Evolutionary conservation across 371 early-diverging fungal species (phyloP).

Genomic region (Saksenaea vasiformis): DNA sequence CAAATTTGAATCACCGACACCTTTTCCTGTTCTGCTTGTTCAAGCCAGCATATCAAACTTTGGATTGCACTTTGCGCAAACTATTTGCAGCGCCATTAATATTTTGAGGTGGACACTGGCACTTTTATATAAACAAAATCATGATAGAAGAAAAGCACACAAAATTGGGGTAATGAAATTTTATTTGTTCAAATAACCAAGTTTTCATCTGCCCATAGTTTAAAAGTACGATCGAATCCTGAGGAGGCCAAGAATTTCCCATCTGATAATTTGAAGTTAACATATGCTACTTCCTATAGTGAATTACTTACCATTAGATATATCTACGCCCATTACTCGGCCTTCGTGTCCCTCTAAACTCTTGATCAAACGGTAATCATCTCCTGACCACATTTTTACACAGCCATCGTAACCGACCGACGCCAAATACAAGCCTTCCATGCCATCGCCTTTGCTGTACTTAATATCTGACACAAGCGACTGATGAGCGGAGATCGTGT

Average conservation of each 20-base stretch:
- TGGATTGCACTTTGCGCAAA: too few relatives aligned
- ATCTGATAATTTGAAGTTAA: slow-evolving; percentile 44
- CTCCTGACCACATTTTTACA: slow-evolving; percentile 91
- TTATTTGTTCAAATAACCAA: slow-evolving; percentile 34
- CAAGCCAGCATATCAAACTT: too few relatives aligned
- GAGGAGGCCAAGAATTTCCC: slow-evolving; percentile 82
- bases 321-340: slow-evolving; percentile 89
- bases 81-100: too few relatives aligned
- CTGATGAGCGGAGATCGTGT: slow-evolving; percentile 92
- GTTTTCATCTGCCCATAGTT: slow-evolving; percentile 79
- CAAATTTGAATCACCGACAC: too few relatives aligned
- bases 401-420: slow-evolving; percentile 88
- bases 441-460: slow-evolving; percentile 51
- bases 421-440: slow-evolving; percentile 64
- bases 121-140: too few relatives aligned
- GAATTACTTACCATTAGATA: slow-evolving; percentile 62
- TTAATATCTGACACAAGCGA: slow-evolving; percentile 85
- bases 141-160: too few relatives aligned
- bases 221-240: slow-evolving; percentile 94
- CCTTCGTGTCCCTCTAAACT: slow-evolving; percentile 88
- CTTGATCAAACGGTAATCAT: slow-evolving; percentile 89
- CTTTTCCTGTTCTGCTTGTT: too few relatives aligned
- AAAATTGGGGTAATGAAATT: background rate
- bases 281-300: background rate
- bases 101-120: too few relatives aligned